These are phyloP conservation scores for Setomelanomma holmii DNA, from an alignment of 2,329 filamentous ascomycete species.

Conservation along the genomic window DNA sequence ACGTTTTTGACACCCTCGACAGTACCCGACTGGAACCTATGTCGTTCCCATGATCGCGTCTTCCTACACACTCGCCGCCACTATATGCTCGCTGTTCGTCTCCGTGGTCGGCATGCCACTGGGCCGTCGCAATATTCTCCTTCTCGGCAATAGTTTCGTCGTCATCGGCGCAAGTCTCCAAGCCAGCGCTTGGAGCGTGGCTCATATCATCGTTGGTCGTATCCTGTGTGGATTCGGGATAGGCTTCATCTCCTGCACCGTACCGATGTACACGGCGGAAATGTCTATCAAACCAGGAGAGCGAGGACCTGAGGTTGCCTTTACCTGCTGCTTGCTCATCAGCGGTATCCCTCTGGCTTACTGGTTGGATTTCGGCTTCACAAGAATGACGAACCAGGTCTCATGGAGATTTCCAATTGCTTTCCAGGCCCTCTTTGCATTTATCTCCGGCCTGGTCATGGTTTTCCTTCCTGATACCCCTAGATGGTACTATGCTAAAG, in stretches of 20 bases:
- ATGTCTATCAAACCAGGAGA: constrained; percentile 22
- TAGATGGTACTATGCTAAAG: constrained; percentile 54
- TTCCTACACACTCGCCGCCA: constrained; percentile 12
- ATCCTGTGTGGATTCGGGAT: constrained; percentile 56
- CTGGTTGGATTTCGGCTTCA: constrained; percentile 60
- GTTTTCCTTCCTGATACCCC: constrained; percentile 55
- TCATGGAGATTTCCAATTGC: constrained; percentile 57
- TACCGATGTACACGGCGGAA: constrained; percentile 11
- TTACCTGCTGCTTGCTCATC: constrained; percentile 57
- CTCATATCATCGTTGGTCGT: constrained; percentile 58
- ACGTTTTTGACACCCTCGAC: not conserved
- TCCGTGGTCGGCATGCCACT: constrained; percentile 56
- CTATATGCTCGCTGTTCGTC: constrained; percentile 56
- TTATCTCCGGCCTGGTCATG: constrained; percentile 51
- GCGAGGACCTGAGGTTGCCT: constrained; percentile 51
- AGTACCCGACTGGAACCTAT: constrained; percentile 14
- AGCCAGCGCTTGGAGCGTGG: constrained; percentile 50
- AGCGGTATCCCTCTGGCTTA: constrained; percentile 56
- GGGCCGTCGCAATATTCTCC: constrained; percentile 56
- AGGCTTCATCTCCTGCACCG: constrained; percentile 57
- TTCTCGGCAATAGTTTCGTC: constrained; percentile 56
- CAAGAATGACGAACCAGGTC: constrained; percentile 49
- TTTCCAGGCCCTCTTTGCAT: constrained; percentile 57
- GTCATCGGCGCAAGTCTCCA: constrained; percentile 54
- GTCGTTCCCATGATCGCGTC: constrained; percentile 18